Conservation (phyloP, 495 filamentous ascomycete species). For the Aspergillus biplanus region DNA sequence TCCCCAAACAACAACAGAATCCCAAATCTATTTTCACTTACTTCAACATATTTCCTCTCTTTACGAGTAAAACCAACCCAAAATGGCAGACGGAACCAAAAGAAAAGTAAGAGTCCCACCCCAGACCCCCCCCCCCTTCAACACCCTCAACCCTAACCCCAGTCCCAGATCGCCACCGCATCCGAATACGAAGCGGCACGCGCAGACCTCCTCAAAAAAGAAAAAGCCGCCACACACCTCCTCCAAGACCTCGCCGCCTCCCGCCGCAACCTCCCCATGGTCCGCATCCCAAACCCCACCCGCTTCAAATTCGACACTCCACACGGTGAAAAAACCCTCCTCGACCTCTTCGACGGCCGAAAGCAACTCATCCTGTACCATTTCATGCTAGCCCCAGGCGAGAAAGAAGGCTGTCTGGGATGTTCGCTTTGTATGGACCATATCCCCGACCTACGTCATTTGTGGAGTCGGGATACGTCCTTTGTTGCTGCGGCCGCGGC, state of each 20-base stretch:
- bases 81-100: too few species aligned
- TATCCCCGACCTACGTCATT: not conserved
- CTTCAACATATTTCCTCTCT: too few species aligned
- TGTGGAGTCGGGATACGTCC: not conserved
- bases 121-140: too few species aligned
- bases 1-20: too few species aligned
- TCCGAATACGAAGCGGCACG: slow-evolving; percentile 43
- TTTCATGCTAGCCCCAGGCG: slow-evolving; percentile 47
- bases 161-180: not conserved
- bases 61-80: too few species aligned
- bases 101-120: too few species aligned
- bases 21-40: too few species aligned
- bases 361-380: slow-evolving; percentile 52
- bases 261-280: slow-evolving; percentile 43
- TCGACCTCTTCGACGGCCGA: slow-evolving; percentile 42
- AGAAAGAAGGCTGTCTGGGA: slow-evolving; percentile 37
- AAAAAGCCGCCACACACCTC: slow-evolving; percentile 39
- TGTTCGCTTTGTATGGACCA: slow-evolving; percentile 45
- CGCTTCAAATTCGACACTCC: slow-evolving; percentile 40
- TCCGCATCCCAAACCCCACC: slow-evolving; percentile 34
- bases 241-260: slow-evolving; percentile 34
- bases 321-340: slow-evolving; percentile 35
- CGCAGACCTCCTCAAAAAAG: slow-evolving; percentile 41
- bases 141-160: too few species aligned
- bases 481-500: slow-evolving; percentile 36